Percentiles rank a stretch among this genome's conserved stretches.
Conservation (phyloP, 2,329 filamentous ascomycete species). For the Ceratocystis cacaofunesta region DNA sequence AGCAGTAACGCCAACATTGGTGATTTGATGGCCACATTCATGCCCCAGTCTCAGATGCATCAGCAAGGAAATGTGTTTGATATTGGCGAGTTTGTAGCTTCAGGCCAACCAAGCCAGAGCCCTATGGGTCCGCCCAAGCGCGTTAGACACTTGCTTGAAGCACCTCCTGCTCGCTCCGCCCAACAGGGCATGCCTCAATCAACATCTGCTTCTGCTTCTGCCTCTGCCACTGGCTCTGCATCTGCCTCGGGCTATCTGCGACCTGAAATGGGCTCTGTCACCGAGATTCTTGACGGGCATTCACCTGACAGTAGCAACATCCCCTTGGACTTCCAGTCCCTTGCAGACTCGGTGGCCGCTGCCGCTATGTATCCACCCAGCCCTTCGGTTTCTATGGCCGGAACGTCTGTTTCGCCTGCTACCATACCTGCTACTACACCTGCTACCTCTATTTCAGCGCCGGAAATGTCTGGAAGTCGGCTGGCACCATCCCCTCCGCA, state of each 20-base stretch:
- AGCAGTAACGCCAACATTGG: constrained; percentile 55
- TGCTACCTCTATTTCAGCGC: not conserved
- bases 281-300: constrained; percentile 43
- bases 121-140: constrained; percentile 35
- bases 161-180: constrained; percentile 26
- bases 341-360: not conserved
- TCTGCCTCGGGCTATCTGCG: constrained; percentile 25
- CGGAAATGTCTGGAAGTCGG: not conserved
- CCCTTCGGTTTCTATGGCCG: constrained; percentile 19
- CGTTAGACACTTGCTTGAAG: constrained; percentile 37
- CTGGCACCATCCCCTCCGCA: not conserved
- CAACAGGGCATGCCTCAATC: constrained; percentile 21
- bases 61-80: constrained; percentile 43
- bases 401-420: constrained; percentile 19
- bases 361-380: not conserved
- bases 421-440: constrained; percentile 21
- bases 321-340: not conserved
- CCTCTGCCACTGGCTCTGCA: constrained; percentile 22
- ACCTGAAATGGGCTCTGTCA: constrained; percentile 41
- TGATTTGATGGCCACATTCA: constrained; percentile 67
- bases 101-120: constrained; percentile 27
- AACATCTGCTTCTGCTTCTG: constrained; percentile 22
- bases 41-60: constrained; percentile 40
- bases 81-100: constrained; percentile 41
- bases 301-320: constrained; percentile 25